Percentiles rank a stretch among this genome's conserved stretches.
Conservation (phyloP, 805 yeast species). For the Nakazawaea wyomingensis region DNA sequence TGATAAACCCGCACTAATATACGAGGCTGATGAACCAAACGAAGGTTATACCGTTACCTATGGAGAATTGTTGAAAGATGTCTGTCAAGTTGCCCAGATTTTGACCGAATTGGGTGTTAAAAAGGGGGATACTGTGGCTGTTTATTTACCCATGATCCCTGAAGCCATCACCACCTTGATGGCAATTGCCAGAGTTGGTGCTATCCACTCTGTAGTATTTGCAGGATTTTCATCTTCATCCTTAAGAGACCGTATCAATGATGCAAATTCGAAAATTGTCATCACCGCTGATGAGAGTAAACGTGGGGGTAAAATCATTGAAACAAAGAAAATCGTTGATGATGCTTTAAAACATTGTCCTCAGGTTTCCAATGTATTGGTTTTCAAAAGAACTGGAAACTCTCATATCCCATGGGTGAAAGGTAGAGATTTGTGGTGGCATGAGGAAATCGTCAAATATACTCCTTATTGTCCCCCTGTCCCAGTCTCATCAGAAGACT, state of each 20-base stretch:
- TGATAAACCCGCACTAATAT: slow-evolving; percentile 66
- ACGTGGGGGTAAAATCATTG: slow-evolving; percentile 78
- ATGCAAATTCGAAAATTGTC: slow-evolving; percentile 66
- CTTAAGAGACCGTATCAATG: slow-evolving; percentile 63
- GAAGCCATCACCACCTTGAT: slow-evolving; percentile 71
- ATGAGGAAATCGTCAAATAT: slow-evolving; percentile 60
- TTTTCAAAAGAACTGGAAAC: slow-evolving; percentile 69
- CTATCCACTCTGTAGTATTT: slow-evolving; percentile 78
- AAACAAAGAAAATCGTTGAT: slow-evolving; percentile 78
- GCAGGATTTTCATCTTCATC: slow-evolving; percentile 81
- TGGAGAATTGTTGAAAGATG: slow-evolving; percentile 66
- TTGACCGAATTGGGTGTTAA: slow-evolving; percentile 60
- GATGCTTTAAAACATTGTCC: slow-evolving; percentile 70
- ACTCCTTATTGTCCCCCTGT: slow-evolving; percentile 69
- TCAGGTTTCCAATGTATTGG: slow-evolving; percentile 62
- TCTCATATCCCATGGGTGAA: slow-evolving; percentile 41
- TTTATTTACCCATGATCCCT: slow-evolving; percentile 82
- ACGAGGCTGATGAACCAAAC: slow-evolving; percentile 76
- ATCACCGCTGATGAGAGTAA: slow-evolving; percentile 79
- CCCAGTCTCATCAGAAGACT: slow-evolving; percentile 76
- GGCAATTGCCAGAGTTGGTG: slow-evolving; percentile 79
- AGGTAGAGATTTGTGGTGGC: slow-evolving; percentile 75
- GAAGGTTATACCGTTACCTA: slow-evolving; percentile 60
- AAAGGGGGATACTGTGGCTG: slow-evolving; percentile 84
- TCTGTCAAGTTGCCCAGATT: slow-evolving; percentile 66